Evolutionary conservation across 257 asterid species (phyloP).

Genomic region (Ligustrum vulgare): DNA sequence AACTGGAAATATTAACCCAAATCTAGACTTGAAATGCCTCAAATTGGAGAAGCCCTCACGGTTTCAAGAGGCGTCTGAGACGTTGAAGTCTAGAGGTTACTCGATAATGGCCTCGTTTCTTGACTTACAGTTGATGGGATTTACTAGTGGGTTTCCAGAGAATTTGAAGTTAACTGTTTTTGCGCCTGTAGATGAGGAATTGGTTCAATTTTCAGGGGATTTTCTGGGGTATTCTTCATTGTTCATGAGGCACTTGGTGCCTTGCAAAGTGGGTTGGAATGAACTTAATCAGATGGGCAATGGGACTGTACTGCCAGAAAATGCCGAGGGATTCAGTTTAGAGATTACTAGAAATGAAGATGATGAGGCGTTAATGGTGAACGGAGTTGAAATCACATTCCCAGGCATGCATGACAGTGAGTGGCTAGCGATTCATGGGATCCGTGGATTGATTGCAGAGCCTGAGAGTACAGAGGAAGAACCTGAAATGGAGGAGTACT

Average conservation of each 20-base stretch:
- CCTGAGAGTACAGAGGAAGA: conserved; percentile 40
- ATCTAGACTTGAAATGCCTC: conserved; percentile 32
- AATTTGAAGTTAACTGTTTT: conserved; percentile 53
- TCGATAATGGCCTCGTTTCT: conserved; percentile 68
- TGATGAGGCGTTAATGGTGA: conserved; percentile 41
- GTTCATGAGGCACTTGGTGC: conserved; percentile 66
- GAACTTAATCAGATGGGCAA: conserved; percentile 46
- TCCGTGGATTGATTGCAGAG: conserved; percentile 43
- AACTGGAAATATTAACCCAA: not conserved
- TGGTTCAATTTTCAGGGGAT: conserved; percentile 49
- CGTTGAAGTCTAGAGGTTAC: conserved; percentile 62
- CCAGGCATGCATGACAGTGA: conserved; percentile 66
- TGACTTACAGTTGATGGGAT: conserved; percentile 67
- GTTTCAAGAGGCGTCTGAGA: conserved; percentile 47
- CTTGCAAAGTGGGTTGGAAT: conserved; percentile 55
- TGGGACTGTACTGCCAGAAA: conserved; percentile 44
- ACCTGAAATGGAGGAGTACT: conserved; percentile 25
- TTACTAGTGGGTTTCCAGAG: conserved; percentile 9
- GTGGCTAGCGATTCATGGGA: conserved; percentile 67
- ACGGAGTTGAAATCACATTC: conserved; percentile 54
- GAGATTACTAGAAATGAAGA: conserved; percentile 36
- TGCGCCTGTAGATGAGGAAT: conserved; percentile 60
- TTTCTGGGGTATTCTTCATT: conserved; percentile 42
- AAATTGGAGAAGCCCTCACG: conserved; percentile 37
- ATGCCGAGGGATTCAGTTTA: conserved; percentile 48